These are phyloP conservation scores for Panellus pusillus DNA, from an alignment of 768 basidiomycete species.

Conservation along the genomic window DNA sequence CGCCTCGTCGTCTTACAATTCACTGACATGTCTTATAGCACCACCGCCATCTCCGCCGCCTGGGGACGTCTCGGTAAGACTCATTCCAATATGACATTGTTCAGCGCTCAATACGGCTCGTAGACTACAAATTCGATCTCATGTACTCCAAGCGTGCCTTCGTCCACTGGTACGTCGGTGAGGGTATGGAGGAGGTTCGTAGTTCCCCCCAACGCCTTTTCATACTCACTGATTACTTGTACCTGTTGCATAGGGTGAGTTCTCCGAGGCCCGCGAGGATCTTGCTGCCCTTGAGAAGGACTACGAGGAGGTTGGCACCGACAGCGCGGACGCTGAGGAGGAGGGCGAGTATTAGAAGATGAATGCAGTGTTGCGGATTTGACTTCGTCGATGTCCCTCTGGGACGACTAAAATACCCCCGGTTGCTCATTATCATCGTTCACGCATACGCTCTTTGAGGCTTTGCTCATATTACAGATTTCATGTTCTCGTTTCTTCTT, in stretches of 20 bases:
- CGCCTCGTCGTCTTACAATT: neutral
- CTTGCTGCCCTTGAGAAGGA: constrained; percentile 96
- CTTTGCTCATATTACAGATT: constrained; percentile 4
- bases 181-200: constrained; percentile 94
- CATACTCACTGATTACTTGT: neutral
- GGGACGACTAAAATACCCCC: constrained; percentile 17
- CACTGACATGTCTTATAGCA: constrained; percentile 43
- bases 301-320: constrained; percentile 78
- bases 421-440: constrained; percentile 17
- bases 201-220: too few relatives aligned
- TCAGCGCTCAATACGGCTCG: neutral
- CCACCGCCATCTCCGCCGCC: constrained; percentile 90
- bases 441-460: constrained; percentile 15
- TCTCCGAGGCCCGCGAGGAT: constrained; percentile 97
- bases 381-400: constrained; percentile 2
- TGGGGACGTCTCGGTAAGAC: constrained; percentile 81
- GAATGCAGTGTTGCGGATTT: constrained; percentile 16
- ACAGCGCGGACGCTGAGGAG: constrained; percentile 51
- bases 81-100: neutral
- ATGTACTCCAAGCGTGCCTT: constrained; percentile 96
- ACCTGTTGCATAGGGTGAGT: constrained; percentile 68
- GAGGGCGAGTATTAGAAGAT: constrained; percentile 54
- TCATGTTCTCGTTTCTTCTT: neutral
- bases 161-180: constrained; percentile 94
- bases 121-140: constrained; percentile 97